Evolutionary conservation across 495 filamentous ascomycete genomes (phyloP).

Genomic region (Aspergillus avenaceus): DNA sequence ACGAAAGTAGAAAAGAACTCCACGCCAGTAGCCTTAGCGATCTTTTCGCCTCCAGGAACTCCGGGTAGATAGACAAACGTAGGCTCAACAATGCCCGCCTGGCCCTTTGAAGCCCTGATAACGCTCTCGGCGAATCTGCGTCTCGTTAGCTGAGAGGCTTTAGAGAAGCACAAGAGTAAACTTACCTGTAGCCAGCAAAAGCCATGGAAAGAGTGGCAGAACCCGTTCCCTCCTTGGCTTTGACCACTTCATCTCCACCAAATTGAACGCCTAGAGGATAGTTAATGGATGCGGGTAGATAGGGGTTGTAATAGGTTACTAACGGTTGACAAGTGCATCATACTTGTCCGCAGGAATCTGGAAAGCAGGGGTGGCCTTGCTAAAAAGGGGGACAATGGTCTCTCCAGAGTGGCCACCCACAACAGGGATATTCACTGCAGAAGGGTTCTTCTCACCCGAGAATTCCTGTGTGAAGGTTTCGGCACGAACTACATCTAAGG

Average conservation of each 20-base stretch:
- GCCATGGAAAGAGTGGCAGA: slow-evolving; percentile 98
- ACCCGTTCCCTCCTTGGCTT: slow-evolving; percentile 93
- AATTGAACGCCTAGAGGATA: slow-evolving; percentile 73
- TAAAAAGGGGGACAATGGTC: slow-evolving; percentile 97
- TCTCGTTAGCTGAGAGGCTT: slow-evolving; percentile 21
- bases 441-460: slow-evolving; percentile 74
- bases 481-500: slow-evolving; percentile 94
- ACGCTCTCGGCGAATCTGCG: slow-evolving; percentile 85
- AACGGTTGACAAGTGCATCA: slow-evolving; percentile 80
- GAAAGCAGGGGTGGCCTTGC: slow-evolving; percentile 75
- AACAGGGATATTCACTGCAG: slow-evolving; percentile 80
- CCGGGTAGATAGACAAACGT: slow-evolving; percentile 93
- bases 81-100: slow-evolving; percentile 89
- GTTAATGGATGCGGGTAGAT: not conserved
- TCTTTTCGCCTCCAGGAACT: slow-evolving; percentile 78
- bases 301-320: slow-evolving; percentile 21
- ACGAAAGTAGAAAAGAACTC: slow-evolving; percentile 97
- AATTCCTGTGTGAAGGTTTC: slow-evolving; percentile 93
- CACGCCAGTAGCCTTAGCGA: slow-evolving; percentile 73
- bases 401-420: slow-evolving; percentile 96
- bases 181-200: slow-evolving; percentile 86
- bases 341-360: slow-evolving; percentile 82
- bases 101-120: slow-evolving; percentile 80
- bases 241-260: slow-evolving; percentile 96
- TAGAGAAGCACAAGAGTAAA: slow-evolving; percentile 1